phyloP scores from a whole-genome alignment of 352 stramenopile species.

The Globisporangium spiculum region DNA sequence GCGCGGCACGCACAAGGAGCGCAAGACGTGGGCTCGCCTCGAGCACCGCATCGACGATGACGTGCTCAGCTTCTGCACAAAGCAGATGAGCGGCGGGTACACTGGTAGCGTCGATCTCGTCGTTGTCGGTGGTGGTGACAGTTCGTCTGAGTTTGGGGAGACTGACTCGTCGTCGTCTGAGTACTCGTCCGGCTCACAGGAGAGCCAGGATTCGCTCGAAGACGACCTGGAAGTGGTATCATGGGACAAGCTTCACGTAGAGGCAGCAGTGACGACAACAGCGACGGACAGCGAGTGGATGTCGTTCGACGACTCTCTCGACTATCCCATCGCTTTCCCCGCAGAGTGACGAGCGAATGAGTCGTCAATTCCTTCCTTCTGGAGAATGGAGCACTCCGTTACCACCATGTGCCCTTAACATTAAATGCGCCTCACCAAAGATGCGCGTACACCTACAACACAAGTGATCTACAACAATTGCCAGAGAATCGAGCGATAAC shows the following conservation, averaged over 20 bases:
- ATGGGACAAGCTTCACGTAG: slow-evolving; percentile 3
- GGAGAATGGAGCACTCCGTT: too few relatives aligned
- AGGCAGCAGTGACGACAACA: background rate
- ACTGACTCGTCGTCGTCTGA: background rate
- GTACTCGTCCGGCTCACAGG: background rate
- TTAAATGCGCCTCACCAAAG: too few relatives aligned
- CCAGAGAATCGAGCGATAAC: too few relatives aligned
- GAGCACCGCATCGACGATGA: slow-evolving; percentile 59
- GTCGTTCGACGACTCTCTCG: slow-evolving; percentile 30
- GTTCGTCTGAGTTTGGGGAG: background rate
- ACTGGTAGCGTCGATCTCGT: background rate
- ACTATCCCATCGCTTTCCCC: slow-evolving; percentile 18
- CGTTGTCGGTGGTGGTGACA: too few relatives aligned
- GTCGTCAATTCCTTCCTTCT: too few relatives aligned
- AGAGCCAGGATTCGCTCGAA: slow-evolving; percentile 3
- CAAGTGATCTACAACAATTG: too few relatives aligned
- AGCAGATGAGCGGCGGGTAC: background rate
- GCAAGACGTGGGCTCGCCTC: slow-evolving; percentile 26
- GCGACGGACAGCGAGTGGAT: background rate
- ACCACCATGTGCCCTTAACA: too few relatives aligned
- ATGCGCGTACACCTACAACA: too few relatives aligned
- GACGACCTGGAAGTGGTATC: slow-evolving; percentile 5
- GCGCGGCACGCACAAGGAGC: slow-evolving; percentile 50
- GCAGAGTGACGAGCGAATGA: too few relatives aligned
- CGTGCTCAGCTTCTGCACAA: slow-evolving; percentile 14